Percentiles rank a stretch among this genome's conserved stretches.
Conservation (phyloP, 441 rosid genomes). For the Hura crepitans region DNA sequence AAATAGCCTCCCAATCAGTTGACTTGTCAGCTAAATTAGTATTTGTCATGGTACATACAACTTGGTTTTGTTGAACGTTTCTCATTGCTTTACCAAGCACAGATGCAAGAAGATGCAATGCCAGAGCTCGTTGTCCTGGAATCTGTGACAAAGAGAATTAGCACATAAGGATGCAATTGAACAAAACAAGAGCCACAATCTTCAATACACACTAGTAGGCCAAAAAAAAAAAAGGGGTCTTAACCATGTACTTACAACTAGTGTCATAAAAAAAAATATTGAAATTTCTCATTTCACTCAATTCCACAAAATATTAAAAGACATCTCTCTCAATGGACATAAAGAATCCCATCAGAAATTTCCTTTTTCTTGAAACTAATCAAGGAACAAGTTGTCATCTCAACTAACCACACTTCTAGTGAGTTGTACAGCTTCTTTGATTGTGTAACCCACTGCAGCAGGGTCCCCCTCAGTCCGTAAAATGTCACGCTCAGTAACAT, state of each 20-base stretch:
- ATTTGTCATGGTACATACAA: slow-evolving; percentile 33
- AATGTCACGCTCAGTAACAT: slow-evolving; percentile 68
- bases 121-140: slow-evolving; percentile 81
- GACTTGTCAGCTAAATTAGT: slow-evolving; percentile 30
- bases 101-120: slow-evolving; percentile 68
- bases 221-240: not conserved
- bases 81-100: slow-evolving; percentile 64
- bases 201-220: not conserved
- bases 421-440: slow-evolving; percentile 79
- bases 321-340: not conserved
- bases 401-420: slow-evolving; percentile 79
- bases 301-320: not conserved
- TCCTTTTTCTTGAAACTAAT: slow-evolving; percentile 2
- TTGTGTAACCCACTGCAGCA: slow-evolving; percentile 81
- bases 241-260: not conserved
- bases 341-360: not conserved
- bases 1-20: slow-evolving; percentile 88
- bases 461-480: slow-evolving; percentile 94
- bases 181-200: not conserved
- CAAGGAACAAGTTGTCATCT: not conserved
- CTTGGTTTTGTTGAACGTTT: slow-evolving; percentile 46
- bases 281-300: not conserved
- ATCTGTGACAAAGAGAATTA: slow-evolving; percentile 48
- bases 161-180: not conserved
- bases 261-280: not conserved